Conservation (phyloP, 2,329 filamentous ascomycete species). For the Geosmithia putterillii region DNA sequence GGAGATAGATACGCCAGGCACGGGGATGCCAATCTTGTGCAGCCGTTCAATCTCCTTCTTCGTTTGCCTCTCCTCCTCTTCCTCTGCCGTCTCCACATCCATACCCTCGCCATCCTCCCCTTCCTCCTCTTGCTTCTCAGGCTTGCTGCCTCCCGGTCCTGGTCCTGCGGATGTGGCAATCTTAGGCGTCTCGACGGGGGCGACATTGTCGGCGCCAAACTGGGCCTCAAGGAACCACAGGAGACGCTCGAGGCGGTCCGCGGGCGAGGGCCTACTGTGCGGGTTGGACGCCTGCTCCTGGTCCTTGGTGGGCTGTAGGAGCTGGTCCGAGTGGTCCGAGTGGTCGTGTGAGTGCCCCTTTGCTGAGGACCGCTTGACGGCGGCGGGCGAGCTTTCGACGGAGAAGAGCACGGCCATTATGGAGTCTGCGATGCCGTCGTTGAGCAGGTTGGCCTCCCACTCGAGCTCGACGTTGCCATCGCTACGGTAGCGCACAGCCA, state of each 20-base stretch:
- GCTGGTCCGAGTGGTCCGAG: slow-evolving; percentile 18
- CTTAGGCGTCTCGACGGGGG: slow-evolving; percentile 59
- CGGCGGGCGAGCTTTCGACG: slow-evolving; percentile 86
- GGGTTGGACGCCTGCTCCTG: slow-evolving; percentile 39
- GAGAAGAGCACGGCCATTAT: slow-evolving; percentile 87
- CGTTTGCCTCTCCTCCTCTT: slow-evolving; percentile 39
- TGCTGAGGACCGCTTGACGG: slow-evolving; percentile 58
- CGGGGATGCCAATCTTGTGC: slow-evolving; percentile 75
- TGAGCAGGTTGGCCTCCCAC: slow-evolving; percentile 97
- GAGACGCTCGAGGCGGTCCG: slow-evolving; percentile 71
- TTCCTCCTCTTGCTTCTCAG: slow-evolving; percentile 9
- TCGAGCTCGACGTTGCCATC: slow-evolving; percentile 79
- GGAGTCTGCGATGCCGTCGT: slow-evolving; percentile 95
- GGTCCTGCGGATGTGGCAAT: slow-evolving; percentile 21
- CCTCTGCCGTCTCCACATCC: slow-evolving; percentile 21
- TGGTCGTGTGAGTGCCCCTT: slow-evolving; percentile 18
- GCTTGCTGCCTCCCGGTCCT: slow-evolving; percentile 2
- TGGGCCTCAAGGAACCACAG: slow-evolving; percentile 96
- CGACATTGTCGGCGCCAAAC: slow-evolving; percentile 74
- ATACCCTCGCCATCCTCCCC: slow-evolving; percentile 12
- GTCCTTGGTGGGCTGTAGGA: slow-evolving; percentile 14
- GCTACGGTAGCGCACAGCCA: slow-evolving; percentile 65
- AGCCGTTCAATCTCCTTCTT: slow-evolving; percentile 65
- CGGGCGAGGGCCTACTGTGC: slow-evolving; percentile 57
- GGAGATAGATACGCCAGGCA: slow-evolving; percentile 76